Evolutionary conservation across 805 yeast species (phyloP).

Genomic region (Candida awuae): DNA sequence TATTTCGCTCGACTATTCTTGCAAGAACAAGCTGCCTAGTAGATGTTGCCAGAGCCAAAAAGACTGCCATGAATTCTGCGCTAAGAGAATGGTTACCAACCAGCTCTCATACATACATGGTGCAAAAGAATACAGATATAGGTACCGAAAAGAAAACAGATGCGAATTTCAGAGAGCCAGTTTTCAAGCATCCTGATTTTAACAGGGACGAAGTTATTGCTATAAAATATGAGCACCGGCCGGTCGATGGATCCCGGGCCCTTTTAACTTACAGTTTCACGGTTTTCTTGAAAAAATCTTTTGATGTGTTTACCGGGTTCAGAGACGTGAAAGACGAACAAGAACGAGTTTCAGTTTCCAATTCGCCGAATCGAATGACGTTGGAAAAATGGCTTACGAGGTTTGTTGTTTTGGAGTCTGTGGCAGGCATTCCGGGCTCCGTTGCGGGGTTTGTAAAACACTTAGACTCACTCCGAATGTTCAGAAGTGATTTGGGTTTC

Average conservation of each 20-base stretch:
- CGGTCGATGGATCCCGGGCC: conserved; percentile 41
- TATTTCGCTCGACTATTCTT: too few species aligned
- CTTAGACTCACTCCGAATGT: conserved; percentile 51
- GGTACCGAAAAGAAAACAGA: conserved; percentile 12
- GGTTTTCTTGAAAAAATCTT: conserved; percentile 21
- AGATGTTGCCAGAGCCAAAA: too few species aligned
- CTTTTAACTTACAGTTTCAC: conserved; percentile 43
- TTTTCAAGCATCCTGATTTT: conserved; percentile 39
- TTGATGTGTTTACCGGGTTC: conserved; percentile 61
- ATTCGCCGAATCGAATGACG: conserved; percentile 43
- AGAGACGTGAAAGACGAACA: conserved; percentile 40
- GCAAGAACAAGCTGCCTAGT: too few species aligned
- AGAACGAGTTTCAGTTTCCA: conserved; percentile 21
- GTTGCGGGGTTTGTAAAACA: conserved; percentile 69
- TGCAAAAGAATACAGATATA: too few species aligned
- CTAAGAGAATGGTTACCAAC: too few species aligned
- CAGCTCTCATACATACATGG: too few species aligned
- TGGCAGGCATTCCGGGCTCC: conserved; percentile 79
- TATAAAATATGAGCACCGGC: conserved; percentile 45
- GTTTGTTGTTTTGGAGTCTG: conserved; percentile 55
- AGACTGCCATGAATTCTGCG: too few species aligned
- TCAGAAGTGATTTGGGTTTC: conserved; percentile 66
- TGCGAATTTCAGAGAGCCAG: conserved; percentile 23
- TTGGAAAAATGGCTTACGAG: conserved; percentile 57
- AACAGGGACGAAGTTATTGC: conserved; percentile 30